phyloP scores from a whole-genome alignment of 208 protist species.

The Trypanosoma lewisi region DNA sequence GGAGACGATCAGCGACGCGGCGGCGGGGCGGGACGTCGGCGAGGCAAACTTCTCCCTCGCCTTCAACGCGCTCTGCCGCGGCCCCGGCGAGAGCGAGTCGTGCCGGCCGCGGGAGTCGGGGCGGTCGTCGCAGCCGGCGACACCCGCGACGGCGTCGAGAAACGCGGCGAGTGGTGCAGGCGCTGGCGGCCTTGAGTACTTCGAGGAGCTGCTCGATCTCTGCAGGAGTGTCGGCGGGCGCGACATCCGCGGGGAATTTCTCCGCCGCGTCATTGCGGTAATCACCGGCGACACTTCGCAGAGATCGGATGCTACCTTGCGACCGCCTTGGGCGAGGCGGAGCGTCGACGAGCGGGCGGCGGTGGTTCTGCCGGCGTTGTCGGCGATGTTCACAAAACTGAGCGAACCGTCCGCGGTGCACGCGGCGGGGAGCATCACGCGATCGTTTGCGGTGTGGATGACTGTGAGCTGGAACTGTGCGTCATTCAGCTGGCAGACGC shows the following conservation, averaged over 20 bases:
- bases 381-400: constrained; percentile 19
- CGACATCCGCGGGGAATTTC: constrained; percentile 7
- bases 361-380: constrained; percentile 16
- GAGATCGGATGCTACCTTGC: background rate
- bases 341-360: constrained; percentile 8
- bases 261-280: constrained; percentile 4
- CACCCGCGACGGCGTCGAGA: too few species aligned
- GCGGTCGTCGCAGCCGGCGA: too few species aligned
- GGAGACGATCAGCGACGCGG: background rate
- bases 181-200: background rate
- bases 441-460: constrained; percentile 63
- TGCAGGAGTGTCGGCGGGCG: constrained; percentile 3
- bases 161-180: background rate
- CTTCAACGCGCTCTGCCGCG: constrained; percentile 18
- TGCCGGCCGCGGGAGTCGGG: background rate
- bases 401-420: constrained; percentile 17
- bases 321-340: background rate
- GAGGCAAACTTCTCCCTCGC: constrained; percentile 29
- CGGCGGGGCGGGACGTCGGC: background rate
- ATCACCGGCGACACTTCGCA: background rate
- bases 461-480: constrained; percentile 62
- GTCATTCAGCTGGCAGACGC: constrained; percentile 54
- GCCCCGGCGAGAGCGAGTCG: background rate
- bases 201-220: constrained; percentile 25
- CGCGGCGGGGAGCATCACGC: constrained; percentile 53